Conservation (phyloP, 441 rosid species). For the Euphorbia celastroides region DNA sequence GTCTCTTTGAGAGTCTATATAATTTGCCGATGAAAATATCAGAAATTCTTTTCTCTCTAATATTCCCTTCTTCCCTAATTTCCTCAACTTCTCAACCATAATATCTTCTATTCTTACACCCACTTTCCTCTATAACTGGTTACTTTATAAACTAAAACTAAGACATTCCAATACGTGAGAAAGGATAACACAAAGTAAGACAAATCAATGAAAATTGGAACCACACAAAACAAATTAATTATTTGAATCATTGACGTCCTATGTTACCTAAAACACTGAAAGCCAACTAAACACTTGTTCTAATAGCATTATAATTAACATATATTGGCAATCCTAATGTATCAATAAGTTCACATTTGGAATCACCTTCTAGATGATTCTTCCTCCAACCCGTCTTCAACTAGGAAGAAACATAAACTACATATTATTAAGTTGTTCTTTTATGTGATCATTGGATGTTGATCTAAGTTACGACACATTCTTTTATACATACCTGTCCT, state of each 20-base stretch:
- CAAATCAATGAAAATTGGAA: neutral
- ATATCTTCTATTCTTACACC: too few species aligned
- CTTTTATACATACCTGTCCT: neutral
- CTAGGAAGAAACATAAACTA: neutral
- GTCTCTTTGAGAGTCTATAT: too few species aligned
- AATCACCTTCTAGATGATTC: neutral
- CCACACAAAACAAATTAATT: neutral
- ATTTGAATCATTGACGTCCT: neutral
- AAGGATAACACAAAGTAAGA: neutral
- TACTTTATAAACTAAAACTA: too few species aligned
- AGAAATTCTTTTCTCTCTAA: too few species aligned
- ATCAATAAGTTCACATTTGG: too few species aligned
- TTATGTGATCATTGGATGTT: neutral
- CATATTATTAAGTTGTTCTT: neutral
- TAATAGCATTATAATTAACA: neutral
- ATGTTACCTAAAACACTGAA: neutral
- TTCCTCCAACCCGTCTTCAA: neutral
- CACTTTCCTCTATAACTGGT: too few species aligned
- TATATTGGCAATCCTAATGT: neutral
- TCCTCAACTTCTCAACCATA: too few species aligned
- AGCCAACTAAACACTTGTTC: neutral
- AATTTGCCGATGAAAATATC: too few species aligned
- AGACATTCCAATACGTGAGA: too few species aligned
- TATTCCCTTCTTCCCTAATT: too few species aligned
- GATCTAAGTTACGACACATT: neutral